Evolutionary conservation across 176 grass and related monocot species (phyloP).

Genomic region (Tillandsia fasciculata): DNA sequence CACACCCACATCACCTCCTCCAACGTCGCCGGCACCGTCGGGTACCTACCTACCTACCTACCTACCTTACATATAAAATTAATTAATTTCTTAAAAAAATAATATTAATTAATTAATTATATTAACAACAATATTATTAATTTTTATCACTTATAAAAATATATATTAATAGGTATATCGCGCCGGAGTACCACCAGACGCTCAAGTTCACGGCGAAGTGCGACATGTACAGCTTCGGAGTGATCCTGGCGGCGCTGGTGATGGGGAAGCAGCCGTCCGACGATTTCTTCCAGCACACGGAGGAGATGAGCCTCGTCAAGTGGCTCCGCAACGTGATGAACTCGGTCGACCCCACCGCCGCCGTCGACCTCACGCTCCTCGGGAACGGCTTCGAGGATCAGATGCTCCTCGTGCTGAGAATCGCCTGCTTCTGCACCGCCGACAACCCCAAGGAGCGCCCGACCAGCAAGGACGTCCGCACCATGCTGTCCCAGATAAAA

Average conservation of each 20-base stretch:
- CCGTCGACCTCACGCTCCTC: constrained; percentile 39
- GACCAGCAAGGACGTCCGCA: constrained; percentile 42
- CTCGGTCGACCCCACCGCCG: constrained; percentile 9
- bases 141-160: too few species aligned
- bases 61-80: too few species aligned
- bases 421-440: constrained; percentile 59
- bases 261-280: constrained; percentile 68
- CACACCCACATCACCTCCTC: constrained; percentile 41
- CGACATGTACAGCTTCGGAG: constrained; percentile 89
- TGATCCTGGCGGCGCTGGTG: constrained; percentile 66
- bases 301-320: constrained; percentile 48
- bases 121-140: too few species aligned
- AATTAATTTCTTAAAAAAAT: too few species aligned
- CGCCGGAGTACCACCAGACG: constrained; percentile 81
- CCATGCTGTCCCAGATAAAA: constrained; percentile 61
- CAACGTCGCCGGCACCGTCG: constrained; percentile 55
- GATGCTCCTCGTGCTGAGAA: constrained; percentile 50
- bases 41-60: constrained; percentile 22
- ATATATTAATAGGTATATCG: constrained; percentile 22
- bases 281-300: constrained; percentile 49
- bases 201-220: constrained; percentile 66
- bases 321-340: constrained; percentile 41
- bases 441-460: constrained; percentile 58
- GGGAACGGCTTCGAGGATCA: constrained; percentile 48
- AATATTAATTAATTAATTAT: too few species aligned